Conservation (phyloP, 1,139 yeast species). For the Arxiozyma bovina region DNA sequence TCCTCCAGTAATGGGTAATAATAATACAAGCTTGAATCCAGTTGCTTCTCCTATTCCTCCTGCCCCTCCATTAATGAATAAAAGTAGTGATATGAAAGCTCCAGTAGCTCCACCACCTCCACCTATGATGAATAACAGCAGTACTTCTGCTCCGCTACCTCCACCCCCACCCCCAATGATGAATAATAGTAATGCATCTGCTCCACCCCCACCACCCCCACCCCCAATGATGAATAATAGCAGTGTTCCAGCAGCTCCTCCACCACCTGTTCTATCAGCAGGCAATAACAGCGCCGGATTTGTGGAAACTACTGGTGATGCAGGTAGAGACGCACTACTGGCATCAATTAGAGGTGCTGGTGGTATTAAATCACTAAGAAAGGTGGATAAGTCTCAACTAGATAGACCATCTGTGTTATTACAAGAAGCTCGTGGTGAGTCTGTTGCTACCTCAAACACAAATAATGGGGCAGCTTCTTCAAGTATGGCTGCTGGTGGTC, state of each 20-base stretch:
- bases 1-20: constrained; percentile 6
- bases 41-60: constrained; percentile 17
- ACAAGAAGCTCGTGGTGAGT: constrained; percentile 57
- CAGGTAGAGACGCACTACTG: constrained; percentile 70
- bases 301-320: constrained; percentile 38
- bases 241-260: constrained; percentile 34
- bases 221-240: constrained; percentile 17
- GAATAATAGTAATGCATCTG: constrained; percentile 32
- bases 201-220: constrained; percentile 34
- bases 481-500: constrained; percentile 31
- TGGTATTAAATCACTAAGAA: constrained; percentile 56
- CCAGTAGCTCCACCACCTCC: constrained; percentile 25
- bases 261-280: constrained; percentile 31
- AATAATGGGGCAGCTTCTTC: constrained; percentile 27
- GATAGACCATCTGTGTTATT: constrained; percentile 68
- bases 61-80: constrained; percentile 9
- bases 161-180: constrained; percentile 20
- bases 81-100: constrained; percentile 4
- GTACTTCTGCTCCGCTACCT: constrained; percentile 32
- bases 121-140: constrained; percentile 2
- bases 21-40: not conserved
- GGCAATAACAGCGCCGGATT: constrained; percentile 34
- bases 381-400: constrained; percentile 73
- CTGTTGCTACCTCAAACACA: constrained; percentile 27
- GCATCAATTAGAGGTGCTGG: constrained; percentile 82